A percentile compares a stretch with the other conserved stretches of the same genome.
Conservation (phyloP, 208 protist genomes). For the Sergeia podlipaevii region DNA sequence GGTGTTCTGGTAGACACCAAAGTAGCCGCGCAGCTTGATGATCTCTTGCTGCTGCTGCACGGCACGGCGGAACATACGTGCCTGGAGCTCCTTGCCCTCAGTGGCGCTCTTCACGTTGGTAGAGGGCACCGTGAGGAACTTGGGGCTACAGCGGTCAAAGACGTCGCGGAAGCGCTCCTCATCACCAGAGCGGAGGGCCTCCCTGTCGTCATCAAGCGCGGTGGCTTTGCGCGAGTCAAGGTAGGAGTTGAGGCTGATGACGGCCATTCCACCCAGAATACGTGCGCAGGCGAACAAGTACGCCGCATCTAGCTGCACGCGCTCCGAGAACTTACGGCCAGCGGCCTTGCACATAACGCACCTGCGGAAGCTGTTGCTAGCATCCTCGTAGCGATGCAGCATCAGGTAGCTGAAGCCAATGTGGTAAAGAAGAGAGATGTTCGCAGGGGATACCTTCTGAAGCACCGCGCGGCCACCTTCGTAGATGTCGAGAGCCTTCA, state of each 20-base stretch:
- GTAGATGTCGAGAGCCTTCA: slow-evolving; percentile 73
- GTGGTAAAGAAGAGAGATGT: slow-evolving; percentile 81
- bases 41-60: slow-evolving; percentile 90
- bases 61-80: slow-evolving; percentile 83
- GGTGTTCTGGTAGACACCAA: slow-evolving; percentile 88
- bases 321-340: slow-evolving; percentile 79
- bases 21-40: slow-evolving; percentile 85
- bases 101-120: slow-evolving; percentile 62
- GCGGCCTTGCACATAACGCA: slow-evolving; percentile 62
- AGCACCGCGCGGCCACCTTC: slow-evolving; percentile 58
- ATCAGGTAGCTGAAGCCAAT: slow-evolving; percentile 91
- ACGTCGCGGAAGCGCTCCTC: slow-evolving; percentile 90
- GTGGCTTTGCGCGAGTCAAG: slow-evolving; percentile 42
- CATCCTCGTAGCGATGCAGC: slow-evolving; percentile 88
- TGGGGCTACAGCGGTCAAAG: slow-evolving; percentile 89
- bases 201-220: slow-evolving; percentile 84
- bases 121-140: slow-evolving; percentile 77
- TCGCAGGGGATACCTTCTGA: slow-evolving; percentile 55
- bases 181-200: slow-evolving; percentile 69
- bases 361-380: slow-evolving; percentile 74
- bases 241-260: slow-evolving; percentile 61
- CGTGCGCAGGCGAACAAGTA: slow-evolving; percentile 82
- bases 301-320: slow-evolving; percentile 73
- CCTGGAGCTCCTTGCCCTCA: slow-evolving; percentile 85
- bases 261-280: slow-evolving; percentile 77